Evolutionary conservation across 345 rosid species (phyloP), one percentile per base, ranked within the genome.

Genomic region (Eucalyptus rudis): DNA sequence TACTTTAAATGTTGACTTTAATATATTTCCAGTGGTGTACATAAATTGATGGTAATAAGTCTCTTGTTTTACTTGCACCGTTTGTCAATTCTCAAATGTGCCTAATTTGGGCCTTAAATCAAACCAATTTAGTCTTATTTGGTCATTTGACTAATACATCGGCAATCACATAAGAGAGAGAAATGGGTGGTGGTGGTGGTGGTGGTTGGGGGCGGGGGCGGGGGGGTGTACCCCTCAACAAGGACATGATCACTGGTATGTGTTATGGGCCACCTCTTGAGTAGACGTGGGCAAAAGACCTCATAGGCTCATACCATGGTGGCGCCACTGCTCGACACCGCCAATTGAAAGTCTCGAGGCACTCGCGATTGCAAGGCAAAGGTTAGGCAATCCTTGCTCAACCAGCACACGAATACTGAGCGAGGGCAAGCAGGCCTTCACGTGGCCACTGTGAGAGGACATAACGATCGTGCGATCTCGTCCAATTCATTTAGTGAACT

Each of bases 401-500:
- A 52, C 25, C 8, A 52, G 9, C 13, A 56, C 27, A 56, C 12
- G 5, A 56, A 56, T 16, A 6, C 3, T 0, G 1, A 9, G 62
- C 13, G 11, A 56, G 62, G 27, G 27, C 12, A 9, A 56, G 27
- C 3, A 4, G 13, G 27, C 27, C 12, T 54, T 22, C 27, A 20
- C 0, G 5, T 22, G 27, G 12, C 12, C 59, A 22, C 12, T 22
- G 2, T 0, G 11, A 22, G 5, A 56, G 62, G 13, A 56, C 29
- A 56, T 56, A 4, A 56, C 2, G 29, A 10, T 24, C 2, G 0
- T 7, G 25, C 25, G 0, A 52, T 20, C 62, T 5, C 13, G 1
- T 56, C 12, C 29, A 25, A 56, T 10, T 56, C 5, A 56, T 56
- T 10, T 56, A 10, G 13, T 10, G 13, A 56, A 56, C 6, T 20